Percentiles rank a stretch among this genome's conserved stretches.
Evolutionary conservation across 139 green algal genomes (phyloP).

Genomic region (Chlamydomonas eustigma): DNA sequence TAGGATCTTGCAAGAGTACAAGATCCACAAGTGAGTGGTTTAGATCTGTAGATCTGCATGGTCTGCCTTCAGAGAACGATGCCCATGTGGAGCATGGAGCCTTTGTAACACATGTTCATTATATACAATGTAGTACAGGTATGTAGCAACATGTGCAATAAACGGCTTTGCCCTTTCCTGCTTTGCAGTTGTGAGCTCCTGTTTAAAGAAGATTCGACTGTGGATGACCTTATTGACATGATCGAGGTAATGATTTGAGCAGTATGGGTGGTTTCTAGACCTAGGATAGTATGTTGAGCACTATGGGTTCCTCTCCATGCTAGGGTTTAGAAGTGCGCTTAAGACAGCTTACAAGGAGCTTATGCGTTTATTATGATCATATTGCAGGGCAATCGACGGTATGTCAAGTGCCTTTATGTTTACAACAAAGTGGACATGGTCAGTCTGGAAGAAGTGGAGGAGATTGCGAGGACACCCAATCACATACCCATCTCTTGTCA

Average conservation of each 20-base stretch:
- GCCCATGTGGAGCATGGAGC: too few relatives aligned
- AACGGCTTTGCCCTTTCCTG: neutral
- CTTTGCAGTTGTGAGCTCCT: slow-evolving; percentile 60
- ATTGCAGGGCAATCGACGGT: slow-evolving; percentile 75
- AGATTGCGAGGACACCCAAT: slow-evolving; percentile 72
- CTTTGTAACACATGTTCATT: neutral
- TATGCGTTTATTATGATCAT: too few relatives aligned
- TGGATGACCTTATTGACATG: slow-evolving; percentile 97
- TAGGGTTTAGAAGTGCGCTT: too few relatives aligned
- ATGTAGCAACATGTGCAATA: neutral
- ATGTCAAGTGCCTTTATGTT: slow-evolving; percentile 97
- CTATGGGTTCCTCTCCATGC: too few relatives aligned
- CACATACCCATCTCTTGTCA: slow-evolving; percentile 87
- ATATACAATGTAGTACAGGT: neutral
- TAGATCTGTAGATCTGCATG: too few relatives aligned
- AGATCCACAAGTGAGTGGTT: slow-evolving; percentile 16
- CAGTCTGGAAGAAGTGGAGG: slow-evolving; percentile 78
- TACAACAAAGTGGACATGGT: slow-evolving; percentile 98
- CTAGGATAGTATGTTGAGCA: too few relatives aligned
- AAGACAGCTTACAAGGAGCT: too few relatives aligned
- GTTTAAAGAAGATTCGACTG: slow-evolving; percentile 84
- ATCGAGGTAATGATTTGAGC: too few relatives aligned
- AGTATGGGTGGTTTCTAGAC: too few relatives aligned
- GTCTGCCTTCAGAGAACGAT: too few relatives aligned
- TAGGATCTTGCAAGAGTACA: slow-evolving; percentile 70